Evolutionary conservation across 2,329 filamentous ascomycete genomes (phyloP).

Genomic region (Xylaria polymorpha): DNA sequence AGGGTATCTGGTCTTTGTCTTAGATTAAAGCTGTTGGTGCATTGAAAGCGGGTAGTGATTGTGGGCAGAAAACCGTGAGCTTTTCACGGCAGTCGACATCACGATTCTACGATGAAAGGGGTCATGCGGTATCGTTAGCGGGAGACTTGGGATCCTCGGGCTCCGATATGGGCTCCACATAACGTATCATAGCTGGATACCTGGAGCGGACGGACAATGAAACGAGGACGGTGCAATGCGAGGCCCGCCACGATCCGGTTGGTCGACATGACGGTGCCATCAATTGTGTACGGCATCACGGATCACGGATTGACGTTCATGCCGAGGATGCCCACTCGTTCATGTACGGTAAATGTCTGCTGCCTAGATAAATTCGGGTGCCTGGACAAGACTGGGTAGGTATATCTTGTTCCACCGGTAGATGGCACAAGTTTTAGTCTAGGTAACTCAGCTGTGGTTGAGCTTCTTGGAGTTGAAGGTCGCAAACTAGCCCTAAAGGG

Average conservation of each 20-base stretch:
- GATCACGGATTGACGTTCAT: background rate
- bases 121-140: background rate
- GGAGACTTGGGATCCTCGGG: slow-evolving; percentile 3
- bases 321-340: slow-evolving; percentile 5
- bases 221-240: background rate
- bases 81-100: background rate
- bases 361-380: too few species aligned
- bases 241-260: background rate
- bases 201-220: background rate
- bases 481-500: slow-evolving; percentile 29
- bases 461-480: slow-evolving; percentile 1
- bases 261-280: background rate
- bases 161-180: slow-evolving; percentile 1
- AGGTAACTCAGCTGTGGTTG: background rate
- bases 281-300: background rate
- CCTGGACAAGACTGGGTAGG: too few species aligned
- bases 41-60: background rate
- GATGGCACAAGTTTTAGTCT: background rate
- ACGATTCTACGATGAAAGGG: background rate
- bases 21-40: background rate
- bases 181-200: background rate
- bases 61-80: background rate
- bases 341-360: background rate
- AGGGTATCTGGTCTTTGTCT: background rate
- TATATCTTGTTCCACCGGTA: background rate